A percentile compares a stretch with the other conserved stretches of the same genome.
These are phyloP conservation scores for Macrocybe gigantea DNA, from an alignment of 768 basidiomycete genomes.

Conservation along the genomic window DNA sequence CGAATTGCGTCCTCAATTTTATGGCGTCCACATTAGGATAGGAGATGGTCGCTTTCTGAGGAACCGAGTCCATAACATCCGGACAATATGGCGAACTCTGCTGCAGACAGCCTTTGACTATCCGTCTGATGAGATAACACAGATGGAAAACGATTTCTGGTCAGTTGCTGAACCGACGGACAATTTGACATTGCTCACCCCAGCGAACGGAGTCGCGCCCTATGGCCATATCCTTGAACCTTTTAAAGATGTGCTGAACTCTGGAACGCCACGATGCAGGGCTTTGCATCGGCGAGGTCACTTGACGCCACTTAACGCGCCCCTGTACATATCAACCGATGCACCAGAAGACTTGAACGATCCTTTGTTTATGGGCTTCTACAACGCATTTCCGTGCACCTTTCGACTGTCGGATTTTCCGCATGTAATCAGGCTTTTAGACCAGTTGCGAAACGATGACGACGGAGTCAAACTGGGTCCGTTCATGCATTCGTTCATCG, in stretches of 20 bases:
- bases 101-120: conserved; percentile 43
- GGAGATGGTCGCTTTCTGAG: conserved; percentile 60
- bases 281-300: conserved; percentile 1
- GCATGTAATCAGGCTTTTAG: conserved; percentile 21
- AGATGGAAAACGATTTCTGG: no score
- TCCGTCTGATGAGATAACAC: conserved; percentile 22
- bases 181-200: no score
- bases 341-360: conserved; percentile 31
- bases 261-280: background rate
- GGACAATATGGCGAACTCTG: conserved; percentile 52
- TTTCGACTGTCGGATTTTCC: conserved; percentile 53
- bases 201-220: no score
- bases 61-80: conserved; percentile 34
- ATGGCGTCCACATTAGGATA: conserved; percentile 63
- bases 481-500: conserved; percentile 58
- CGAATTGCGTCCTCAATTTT: conserved; percentile 40
- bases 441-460: conserved; percentile 31
- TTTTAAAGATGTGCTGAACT: no score
- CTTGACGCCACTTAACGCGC: conserved; percentile 40
- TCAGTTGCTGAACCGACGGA: no score
- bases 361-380: conserved; percentile 38
- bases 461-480: conserved; percentile 42
- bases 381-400: conserved; percentile 55
- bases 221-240: no score
- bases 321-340: conserved; percentile 67